Evolutionary conservation across 2,329 filamentous ascomycete genomes (phyloP), one percentile per base, ranked within the genome.

Genomic region (Nemania sp.): DNA sequence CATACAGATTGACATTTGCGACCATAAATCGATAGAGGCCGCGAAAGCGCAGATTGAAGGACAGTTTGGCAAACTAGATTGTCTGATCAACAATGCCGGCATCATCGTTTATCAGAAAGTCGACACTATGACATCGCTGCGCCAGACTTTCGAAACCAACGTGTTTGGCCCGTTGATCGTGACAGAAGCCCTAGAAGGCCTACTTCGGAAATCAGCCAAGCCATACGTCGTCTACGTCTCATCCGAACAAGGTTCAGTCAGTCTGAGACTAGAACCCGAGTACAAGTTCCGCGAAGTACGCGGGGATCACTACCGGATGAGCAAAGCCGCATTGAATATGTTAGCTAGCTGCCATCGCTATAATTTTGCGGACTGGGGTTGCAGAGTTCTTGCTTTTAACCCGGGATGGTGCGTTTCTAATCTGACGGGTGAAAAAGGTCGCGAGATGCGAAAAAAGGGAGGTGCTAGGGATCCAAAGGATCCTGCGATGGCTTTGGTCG

Each of bases 81-180:
- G 91, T 49, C 80, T 90, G 15, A 80, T 88, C 79, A 86, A 84
- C 79, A 86, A 85, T 64, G 89, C 90, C 0, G 90, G 89, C 5
- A 86, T 90, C 51, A 78, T 83, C 4, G 82, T 87, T 13, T 83
- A 63, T 82, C 85, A 56, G 82, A 82, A 0, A 74, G 79, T 61
- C 11, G 82, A 85, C 70, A 81, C 88, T 0, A 89, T 89, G 79
- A 83, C 88, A 79, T 83, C 88, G 13, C 81, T 88, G 70, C 82
- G 82, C 22, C 76, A 77, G 8, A 80, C 77, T 0, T 85, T 89
- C 67, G 86, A 89, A 63, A 75, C 77, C 55, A 81, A 81, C 72
- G 74, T 74, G 38, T 75, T 80, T 41, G 76, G 78, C 6, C 70
- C 72, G 2, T 43, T 72, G 11, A 35, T 77, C 0, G 59, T 79